A percentile compares a stretch with the other conserved stretches of the same genome.
Conservation (phyloP, 805 yeast species). For the Myxozyma nipponensis region DNA sequence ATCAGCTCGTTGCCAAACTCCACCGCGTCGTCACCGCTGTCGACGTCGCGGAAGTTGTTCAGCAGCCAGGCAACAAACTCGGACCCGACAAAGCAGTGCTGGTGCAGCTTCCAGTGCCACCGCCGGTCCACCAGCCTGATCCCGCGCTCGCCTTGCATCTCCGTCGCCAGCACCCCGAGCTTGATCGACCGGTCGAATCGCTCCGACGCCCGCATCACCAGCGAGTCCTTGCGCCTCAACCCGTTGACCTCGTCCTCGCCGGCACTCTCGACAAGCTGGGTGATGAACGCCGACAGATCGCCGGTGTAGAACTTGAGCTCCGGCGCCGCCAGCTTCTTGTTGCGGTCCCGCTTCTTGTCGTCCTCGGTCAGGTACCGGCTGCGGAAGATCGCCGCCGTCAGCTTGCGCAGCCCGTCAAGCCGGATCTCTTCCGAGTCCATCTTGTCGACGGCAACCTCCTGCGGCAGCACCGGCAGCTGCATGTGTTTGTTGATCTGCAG, state of each 20-base stretch:
- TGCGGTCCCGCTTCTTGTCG: constrained; percentile 32
- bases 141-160: constrained; percentile 59
- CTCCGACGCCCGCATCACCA: constrained; percentile 35
- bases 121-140: constrained; percentile 68
- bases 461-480: constrained; percentile 19
- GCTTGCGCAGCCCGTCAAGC: constrained; percentile 78
- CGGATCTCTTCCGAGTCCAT: constrained; percentile 81
- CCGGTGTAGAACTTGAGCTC: constrained; percentile 88
- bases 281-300: constrained; percentile 62
- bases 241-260: constrained; percentile 30
- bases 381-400: constrained; percentile 57
- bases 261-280: constrained; percentile 47
- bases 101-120: constrained; percentile 85
- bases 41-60: constrained; percentile 72
- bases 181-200: constrained; percentile 50
- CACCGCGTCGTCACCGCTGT: constrained; percentile 77
- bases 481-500: constrained; percentile 50
- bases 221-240: constrained; percentile 39
- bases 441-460: constrained; percentile 43
- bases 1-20: constrained; percentile 73
- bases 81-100: constrained; percentile 76
- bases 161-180: constrained; percentile 53
- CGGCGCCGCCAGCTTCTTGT: constrained; percentile 50
- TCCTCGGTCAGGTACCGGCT: constrained; percentile 48
- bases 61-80: constrained; percentile 84